A percentile compares a stretch with the other conserved stretches of the same genome.
These are phyloP conservation scores for Pelargonium myrrhifolium DNA, from an alignment of 441 rosid genomes.

Conservation along the genomic window DNA sequence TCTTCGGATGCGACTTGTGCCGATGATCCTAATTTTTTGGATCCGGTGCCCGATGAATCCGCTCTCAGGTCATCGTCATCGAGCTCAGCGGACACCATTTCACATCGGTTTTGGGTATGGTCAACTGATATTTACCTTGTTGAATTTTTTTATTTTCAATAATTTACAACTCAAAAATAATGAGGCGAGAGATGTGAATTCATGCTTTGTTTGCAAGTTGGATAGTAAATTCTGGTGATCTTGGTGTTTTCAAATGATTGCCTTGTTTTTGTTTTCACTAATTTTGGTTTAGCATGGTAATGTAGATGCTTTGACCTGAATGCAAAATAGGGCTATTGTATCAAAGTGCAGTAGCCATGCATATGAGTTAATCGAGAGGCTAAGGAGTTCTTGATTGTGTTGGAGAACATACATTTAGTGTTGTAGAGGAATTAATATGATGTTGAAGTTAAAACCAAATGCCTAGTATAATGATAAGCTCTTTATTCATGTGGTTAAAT, in stretches of 20 bases:
- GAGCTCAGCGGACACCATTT: slow-evolving; percentile 59
- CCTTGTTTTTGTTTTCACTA: too few species aligned
- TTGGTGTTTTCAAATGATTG: not conserved
- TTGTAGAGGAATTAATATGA: not conserved
- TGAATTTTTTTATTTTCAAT: not conserved
- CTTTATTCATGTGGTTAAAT: too few species aligned
- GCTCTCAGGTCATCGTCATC: slow-evolving; percentile 21
- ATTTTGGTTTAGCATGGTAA: not conserved
- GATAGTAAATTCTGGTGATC: not conserved
- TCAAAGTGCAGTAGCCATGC: too few species aligned
- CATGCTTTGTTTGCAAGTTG: not conserved
- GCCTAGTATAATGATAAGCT: not conserved
- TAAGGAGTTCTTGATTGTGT: not conserved
- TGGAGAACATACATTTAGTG: not conserved
- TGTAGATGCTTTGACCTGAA: slow-evolving; percentile 9
- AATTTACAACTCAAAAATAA: too few species aligned
- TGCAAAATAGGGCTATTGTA: slow-evolving; percentile 6
- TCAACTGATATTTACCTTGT: slow-evolving; percentile 1
- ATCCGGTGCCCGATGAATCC: slow-evolving; percentile 72
- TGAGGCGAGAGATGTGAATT: not conserved
- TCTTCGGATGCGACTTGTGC: slow-evolving; percentile 82
- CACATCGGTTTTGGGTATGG: slow-evolving; percentile 93
- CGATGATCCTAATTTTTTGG: slow-evolving; percentile 86
- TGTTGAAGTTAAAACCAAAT: not conserved
- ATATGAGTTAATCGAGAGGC: not conserved